phyloP scores from a whole-genome alignment of 768 basidiomycete genomes.

The Pulveroboletus frians region DNA sequence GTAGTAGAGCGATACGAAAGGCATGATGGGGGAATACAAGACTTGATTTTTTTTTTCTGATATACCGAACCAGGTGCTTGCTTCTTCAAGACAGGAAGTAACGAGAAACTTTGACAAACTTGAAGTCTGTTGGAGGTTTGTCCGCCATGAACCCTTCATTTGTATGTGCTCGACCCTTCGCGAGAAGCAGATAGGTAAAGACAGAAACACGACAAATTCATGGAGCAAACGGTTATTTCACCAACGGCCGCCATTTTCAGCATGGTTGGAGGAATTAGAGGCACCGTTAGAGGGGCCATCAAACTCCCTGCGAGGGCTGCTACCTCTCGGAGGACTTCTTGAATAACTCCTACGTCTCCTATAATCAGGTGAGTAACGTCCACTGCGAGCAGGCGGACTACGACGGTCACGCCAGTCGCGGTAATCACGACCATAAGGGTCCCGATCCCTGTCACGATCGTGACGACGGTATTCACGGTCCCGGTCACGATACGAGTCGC shows the following conservation, averaged over 20 bases:
- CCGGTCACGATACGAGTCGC: conserved; percentile 44
- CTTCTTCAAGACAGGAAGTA: conserved; percentile 45
- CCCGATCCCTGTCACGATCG: conserved; percentile 47
- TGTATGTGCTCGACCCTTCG: conserved; percentile 40
- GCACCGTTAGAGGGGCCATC: conserved; percentile 42
- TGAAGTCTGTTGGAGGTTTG: conserved; percentile 36
- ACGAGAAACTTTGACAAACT: conserved; percentile 49
- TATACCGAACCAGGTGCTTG: conserved; percentile 47
- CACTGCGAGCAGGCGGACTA: conserved; percentile 61
- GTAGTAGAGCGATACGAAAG: conserved; percentile 44
- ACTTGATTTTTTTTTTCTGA: conserved; percentile 54
- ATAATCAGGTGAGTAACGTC: conserved; percentile 74
- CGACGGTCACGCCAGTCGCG: conserved; percentile 79
- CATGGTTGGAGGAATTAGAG: conserved; percentile 32
- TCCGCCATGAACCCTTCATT: conserved; percentile 41
- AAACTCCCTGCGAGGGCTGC: conserved; percentile 49
- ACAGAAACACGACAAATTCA: conserved; percentile 25
- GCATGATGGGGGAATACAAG: conserved; percentile 36
- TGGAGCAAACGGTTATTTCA: conserved; percentile 35
- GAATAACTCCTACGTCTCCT: conserved; percentile 73
- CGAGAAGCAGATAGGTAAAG: conserved; percentile 26
- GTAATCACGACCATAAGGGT: conserved; percentile 65
- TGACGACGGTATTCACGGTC: conserved; percentile 38
- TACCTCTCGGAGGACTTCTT: conserved; percentile 73
- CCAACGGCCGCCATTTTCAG: conserved; percentile 53